Conservation (phyloP, 2,329 filamentous ascomycete genomes). For the Beauveria scarabaeidicola region DNA sequence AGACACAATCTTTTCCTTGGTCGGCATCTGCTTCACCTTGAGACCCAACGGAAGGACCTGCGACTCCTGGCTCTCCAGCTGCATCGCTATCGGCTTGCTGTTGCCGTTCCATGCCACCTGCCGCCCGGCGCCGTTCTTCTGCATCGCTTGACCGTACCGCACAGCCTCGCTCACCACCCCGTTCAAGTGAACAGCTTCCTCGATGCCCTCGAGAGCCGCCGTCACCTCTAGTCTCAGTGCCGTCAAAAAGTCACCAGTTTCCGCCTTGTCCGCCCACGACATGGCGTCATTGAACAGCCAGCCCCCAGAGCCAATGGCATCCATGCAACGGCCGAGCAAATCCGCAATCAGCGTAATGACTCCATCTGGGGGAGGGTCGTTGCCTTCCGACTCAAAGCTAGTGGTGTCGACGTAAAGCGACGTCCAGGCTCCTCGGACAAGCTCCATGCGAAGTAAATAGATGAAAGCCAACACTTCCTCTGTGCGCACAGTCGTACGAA, state of each 20-base stretch:
- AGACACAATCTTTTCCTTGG: slow-evolving; percentile 50
- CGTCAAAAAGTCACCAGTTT: slow-evolving; percentile 55
- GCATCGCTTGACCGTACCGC: slow-evolving; percentile 43
- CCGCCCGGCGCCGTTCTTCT: slow-evolving; percentile 21
- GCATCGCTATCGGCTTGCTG: slow-evolving; percentile 35
- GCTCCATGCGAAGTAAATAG: slow-evolving; percentile 62
- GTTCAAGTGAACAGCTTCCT: slow-evolving; percentile 58
- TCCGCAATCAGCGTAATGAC: slow-evolving; percentile 64
- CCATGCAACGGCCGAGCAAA: slow-evolving; percentile 63
- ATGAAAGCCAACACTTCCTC: slow-evolving; percentile 65
- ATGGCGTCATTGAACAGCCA: slow-evolving; percentile 60
- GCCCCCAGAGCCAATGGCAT: slow-evolving; percentile 65
- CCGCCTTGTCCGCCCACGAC: slow-evolving; percentile 40
- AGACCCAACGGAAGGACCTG: slow-evolving; percentile 63
- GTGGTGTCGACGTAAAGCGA: slow-evolving; percentile 57
- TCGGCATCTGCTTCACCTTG: slow-evolving; percentile 46
- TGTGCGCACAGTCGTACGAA: slow-evolving; percentile 55
- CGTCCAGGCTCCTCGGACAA: slow-evolving; percentile 69
- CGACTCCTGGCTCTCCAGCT: slow-evolving; percentile 35
- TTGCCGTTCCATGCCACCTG: slow-evolving; percentile 23
- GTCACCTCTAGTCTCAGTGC: slow-evolving; percentile 60
- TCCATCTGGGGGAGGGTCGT: slow-evolving; percentile 49
- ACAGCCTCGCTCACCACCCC: slow-evolving; percentile 59
- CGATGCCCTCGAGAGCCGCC: slow-evolving; percentile 62
- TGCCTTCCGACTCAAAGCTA: slow-evolving; percentile 33